These are phyloP conservation scores for Mimosa bimucronata DNA, from an alignment of 306 rosid genomes.

Conservation along the genomic window DNA sequence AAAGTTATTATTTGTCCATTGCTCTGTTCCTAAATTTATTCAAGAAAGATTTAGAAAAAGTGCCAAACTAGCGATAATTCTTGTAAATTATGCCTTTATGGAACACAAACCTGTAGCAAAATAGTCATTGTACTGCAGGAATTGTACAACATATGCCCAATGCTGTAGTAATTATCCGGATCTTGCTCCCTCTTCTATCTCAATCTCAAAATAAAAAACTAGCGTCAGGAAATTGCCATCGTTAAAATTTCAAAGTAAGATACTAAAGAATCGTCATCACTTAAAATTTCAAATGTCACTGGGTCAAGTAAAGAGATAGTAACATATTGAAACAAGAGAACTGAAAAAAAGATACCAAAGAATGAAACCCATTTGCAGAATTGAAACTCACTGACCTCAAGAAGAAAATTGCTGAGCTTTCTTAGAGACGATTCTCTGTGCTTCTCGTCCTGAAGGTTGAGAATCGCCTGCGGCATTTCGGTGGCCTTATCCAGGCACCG, in stretches of 20 bases:
- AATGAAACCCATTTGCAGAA: conserved; percentile 5
- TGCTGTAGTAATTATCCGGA: conserved; percentile 22
- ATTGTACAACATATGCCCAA: conserved; percentile 22
- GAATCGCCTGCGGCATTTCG: conserved; percentile 11
- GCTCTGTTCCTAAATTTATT: background rate
- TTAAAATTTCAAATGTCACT: background rate
- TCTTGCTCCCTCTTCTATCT: conserved; percentile 29
- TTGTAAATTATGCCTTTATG: background rate
- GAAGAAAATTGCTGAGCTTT: conserved; percentile 29
- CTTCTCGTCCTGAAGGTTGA: conserved; percentile 8
- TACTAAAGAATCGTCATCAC: background rate
- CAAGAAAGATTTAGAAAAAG: background rate
- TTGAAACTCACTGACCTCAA: conserved; percentile 10
- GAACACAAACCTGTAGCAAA: conserved; percentile 7
- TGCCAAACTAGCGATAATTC: background rate
- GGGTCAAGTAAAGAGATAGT: background rate
- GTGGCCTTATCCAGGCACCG: background rate
- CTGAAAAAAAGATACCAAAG: background rate
- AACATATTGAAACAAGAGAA: background rate
- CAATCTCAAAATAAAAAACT: background rate
- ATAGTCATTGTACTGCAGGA: conserved; percentile 30
- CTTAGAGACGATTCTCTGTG: conserved; percentile 18
- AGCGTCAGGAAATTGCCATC: background rate
- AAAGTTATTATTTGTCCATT: background rate
- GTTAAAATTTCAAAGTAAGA: background rate